Percentiles rank a stretch among this genome's conserved stretches.
Evolutionary conservation across 2,329 filamentous ascomycete species (phyloP).

Genomic region (Aspergillus brunneoviolaceus): DNA sequence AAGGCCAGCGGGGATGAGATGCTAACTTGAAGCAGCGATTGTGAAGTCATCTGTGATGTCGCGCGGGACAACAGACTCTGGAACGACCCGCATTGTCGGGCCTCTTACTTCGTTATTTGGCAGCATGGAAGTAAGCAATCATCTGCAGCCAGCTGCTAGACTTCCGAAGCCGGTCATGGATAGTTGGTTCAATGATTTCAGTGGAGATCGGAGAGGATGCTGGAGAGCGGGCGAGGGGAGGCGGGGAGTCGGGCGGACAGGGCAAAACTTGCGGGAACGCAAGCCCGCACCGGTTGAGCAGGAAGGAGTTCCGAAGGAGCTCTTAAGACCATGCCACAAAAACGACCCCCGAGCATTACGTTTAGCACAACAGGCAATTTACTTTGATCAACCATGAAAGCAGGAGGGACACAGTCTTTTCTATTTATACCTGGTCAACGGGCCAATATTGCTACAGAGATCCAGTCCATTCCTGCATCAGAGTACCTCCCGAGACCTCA

Average conservation of each 20-base stretch:
- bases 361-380: constrained; percentile 16
- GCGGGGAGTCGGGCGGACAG: constrained; percentile 23
- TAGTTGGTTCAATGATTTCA: neutral
- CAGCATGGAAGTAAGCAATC: constrained; percentile 29
- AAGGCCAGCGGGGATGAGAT: neutral
- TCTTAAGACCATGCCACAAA: constrained; percentile 1
- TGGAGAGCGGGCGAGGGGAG: constrained; percentile 20
- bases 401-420: constrained; percentile 25
- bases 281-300: constrained; percentile 6
- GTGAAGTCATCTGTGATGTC: constrained; percentile 60
- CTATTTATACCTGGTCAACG: constrained; percentile 30
- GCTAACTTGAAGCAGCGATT: constrained; percentile 51
- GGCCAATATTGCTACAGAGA: constrained; percentile 41
- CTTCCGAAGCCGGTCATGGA: constrained; percentile 12
- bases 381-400: constrained; percentile 1
- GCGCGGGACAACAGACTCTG: constrained; percentile 42
- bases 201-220: constrained; percentile 7
- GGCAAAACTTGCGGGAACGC: constrained; percentile 21
- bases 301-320: constrained; percentile 1
- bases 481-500: constrained; percentile 20
- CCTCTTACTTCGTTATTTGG: constrained; percentile 34
- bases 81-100: constrained; percentile 32
- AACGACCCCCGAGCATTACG: constrained; percentile 2
- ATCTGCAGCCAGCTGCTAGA: constrained; percentile 29
- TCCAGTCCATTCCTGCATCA: constrained; percentile 29